These are phyloP conservation scores for Thielaviopsis punctulata DNA, from an alignment of 2,329 filamentous ascomycete species.

Conservation along the genomic window DNA sequence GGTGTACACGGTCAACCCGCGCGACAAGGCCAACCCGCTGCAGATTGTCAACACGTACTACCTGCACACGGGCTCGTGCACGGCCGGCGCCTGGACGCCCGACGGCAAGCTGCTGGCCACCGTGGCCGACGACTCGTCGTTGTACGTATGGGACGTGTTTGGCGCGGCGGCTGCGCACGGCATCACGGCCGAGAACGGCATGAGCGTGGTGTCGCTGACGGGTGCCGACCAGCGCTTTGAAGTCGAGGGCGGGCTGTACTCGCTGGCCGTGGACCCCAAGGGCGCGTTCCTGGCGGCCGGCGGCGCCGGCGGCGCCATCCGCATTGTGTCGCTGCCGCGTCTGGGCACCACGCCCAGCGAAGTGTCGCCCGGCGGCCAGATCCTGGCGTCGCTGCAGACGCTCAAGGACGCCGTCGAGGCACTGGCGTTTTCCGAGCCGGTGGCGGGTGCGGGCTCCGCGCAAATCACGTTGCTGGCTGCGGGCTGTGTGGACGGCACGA, in stretches of 20 bases:
- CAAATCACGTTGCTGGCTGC: constrained; percentile 38
- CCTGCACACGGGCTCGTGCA: constrained; percentile 70
- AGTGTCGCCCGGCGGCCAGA: constrained; percentile 31
- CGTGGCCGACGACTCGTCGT: constrained; percentile 70
- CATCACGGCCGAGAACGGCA: constrained; percentile 33
- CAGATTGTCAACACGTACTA: constrained; percentile 85
- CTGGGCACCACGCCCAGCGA: constrained; percentile 24
- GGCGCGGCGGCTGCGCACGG: constrained; percentile 49
- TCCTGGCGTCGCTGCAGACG: constrained; percentile 68
- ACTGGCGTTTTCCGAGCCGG: constrained; percentile 36
- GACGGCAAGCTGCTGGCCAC: constrained; percentile 78
- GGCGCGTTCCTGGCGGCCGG: constrained; percentile 70
- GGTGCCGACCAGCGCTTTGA: constrained; percentile 74
- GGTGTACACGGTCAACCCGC: constrained; percentile 74
- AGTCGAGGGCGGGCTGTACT: constrained; percentile 82
- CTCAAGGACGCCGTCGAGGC: constrained; percentile 66
- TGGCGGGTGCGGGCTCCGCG: constrained; percentile 26
- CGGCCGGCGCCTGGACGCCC: constrained; percentile 77
- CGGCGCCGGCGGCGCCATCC: constrained; percentile 72
- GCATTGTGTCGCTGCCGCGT: constrained; percentile 68
- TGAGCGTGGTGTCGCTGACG: constrained; percentile 60
- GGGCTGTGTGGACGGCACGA: constrained; percentile 56
- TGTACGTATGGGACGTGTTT: constrained; percentile 90
- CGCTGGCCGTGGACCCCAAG: constrained; percentile 64
- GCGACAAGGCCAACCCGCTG: constrained; percentile 41